A percentile compares a stretch with the other conserved stretches of the same genome.
Conservation (phyloP, 139 green algal species). For the Closterium sp. region DNA sequence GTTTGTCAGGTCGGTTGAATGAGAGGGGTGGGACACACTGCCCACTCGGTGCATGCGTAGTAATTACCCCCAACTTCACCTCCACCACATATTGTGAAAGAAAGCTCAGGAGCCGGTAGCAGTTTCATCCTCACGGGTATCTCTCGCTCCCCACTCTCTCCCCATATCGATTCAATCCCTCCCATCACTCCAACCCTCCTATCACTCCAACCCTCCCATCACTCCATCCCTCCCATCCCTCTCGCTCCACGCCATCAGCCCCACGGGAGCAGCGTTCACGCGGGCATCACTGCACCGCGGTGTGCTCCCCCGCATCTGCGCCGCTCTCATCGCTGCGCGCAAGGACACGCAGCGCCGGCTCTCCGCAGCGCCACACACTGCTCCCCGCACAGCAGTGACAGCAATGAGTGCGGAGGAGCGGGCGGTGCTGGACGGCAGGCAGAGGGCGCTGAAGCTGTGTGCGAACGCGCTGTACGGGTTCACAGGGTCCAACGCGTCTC, state of each 20-base stretch:
- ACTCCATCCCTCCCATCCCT: neutral
- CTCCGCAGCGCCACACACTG: neutral
- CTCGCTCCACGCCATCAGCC: neutral
- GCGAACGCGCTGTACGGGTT: conserved; percentile 85
- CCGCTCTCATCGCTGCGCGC: conserved; percentile 16
- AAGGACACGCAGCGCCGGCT: neutral
- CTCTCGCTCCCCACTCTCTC: neutral
- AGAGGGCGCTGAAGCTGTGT: conserved; percentile 83
- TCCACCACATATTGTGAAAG: too few relatives aligned
- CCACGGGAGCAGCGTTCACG: conserved; percentile 45
- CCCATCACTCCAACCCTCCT: too few relatives aligned
- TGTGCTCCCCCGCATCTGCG: conserved; percentile 44
- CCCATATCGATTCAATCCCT: too few relatives aligned
- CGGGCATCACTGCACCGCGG: neutral
- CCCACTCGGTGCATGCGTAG: neutral
- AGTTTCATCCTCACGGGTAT: neutral
- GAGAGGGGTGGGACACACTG: neutral
- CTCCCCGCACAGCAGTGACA: neutral
- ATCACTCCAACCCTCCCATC: too few relatives aligned
- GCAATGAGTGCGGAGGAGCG: neutral
- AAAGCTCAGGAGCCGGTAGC: too few relatives aligned
- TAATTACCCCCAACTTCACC: too few relatives aligned
- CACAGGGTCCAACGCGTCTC: conserved; percentile 66
- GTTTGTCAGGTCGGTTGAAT: too few relatives aligned
- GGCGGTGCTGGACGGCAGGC: conserved; percentile 64